Conservation (phyloP, 108 stramenopile genomes). For the Pseudonitzschia multiseries region DNA sequence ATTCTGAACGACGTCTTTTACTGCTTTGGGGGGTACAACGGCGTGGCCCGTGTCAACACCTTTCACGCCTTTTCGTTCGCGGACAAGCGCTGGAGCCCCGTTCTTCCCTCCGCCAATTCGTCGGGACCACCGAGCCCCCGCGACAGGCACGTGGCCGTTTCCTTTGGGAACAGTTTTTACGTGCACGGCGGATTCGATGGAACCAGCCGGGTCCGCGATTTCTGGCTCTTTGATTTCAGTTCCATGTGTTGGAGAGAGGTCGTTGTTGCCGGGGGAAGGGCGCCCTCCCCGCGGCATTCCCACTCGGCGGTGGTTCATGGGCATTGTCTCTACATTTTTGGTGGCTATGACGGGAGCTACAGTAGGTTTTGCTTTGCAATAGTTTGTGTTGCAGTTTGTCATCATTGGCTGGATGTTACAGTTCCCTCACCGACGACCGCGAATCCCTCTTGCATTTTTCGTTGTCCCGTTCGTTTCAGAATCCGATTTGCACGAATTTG, state of each 20-base stretch:
- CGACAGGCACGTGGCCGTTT: conserved; percentile 89
- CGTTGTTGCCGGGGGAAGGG: conserved; percentile 30
- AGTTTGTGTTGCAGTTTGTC: no score
- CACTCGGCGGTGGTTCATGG: conserved; percentile 91
- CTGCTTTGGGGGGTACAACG: conserved; percentile 83
- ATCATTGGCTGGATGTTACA: not conserved
- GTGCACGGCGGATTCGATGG: conserved; percentile 94
- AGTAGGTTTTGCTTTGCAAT: conserved; percentile 43
- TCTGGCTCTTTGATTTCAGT: conserved; percentile 88
- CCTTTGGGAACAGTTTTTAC: conserved; percentile 75
- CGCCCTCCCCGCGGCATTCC: conserved; percentile 91
- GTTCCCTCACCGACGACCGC: not conserved
- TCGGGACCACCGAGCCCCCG: conserved; percentile 72
- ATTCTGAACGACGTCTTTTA: conserved; percentile 48
- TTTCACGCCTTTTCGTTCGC: conserved; percentile 91
- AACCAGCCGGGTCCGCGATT: conserved; percentile 83
- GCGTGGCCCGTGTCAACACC: conserved; percentile 85
- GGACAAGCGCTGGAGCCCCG: conserved; percentile 61
- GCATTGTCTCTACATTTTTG: conserved; percentile 86
- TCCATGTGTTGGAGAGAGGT: conserved; percentile 82
- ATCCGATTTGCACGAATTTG: conserved; percentile 87
- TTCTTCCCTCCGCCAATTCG: conserved; percentile 52
- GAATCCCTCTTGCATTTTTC: not conserved
- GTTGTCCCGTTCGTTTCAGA: not conserved
- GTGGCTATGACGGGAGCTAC: conserved; percentile 92